A percentile compares a stretch with the other conserved stretches of the same genome.
Conservation (phyloP, 2,329 filamentous ascomycete genomes). For the Bretziella fagacearum region DNA sequence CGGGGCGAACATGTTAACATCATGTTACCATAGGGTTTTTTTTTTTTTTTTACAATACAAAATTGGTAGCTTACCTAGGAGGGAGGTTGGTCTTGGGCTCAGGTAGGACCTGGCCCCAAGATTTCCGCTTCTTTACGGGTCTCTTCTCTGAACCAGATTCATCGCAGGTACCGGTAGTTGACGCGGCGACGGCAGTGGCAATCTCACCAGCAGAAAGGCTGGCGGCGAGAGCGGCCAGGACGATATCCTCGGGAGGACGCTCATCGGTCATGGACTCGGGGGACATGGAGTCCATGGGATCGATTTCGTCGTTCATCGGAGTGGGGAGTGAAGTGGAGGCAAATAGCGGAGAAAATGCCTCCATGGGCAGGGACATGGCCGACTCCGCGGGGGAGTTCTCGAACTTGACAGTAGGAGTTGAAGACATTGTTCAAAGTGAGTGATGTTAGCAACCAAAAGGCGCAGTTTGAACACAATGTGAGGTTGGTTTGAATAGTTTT, state of each 20-base stretch:
- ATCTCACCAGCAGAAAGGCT: conserved; percentile 11
- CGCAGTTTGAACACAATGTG: neutral
- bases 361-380: conserved; percentile 33
- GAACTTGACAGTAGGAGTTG: conserved; percentile 30
- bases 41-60: neutral
- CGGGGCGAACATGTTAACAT: neutral
- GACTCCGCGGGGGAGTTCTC: conserved; percentile 39
- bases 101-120: conserved; percentile 93
- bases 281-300: conserved; percentile 34
- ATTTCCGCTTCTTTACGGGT: conserved; percentile 83
- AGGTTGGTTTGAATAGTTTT: neutral
- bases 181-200: conserved; percentile 12
- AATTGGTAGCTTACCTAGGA: conserved; percentile 46
- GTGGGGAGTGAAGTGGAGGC: conserved; percentile 20
- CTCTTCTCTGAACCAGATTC: conserved; percentile 41
- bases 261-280: conserved; percentile 25
- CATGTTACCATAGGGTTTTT: too few relatives aligned
- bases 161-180: conserved; percentile 15
- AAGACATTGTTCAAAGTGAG: conserved; percentile 16
- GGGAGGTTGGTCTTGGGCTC: conserved; percentile 94
- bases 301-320: conserved; percentile 22
- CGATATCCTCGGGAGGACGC: conserved; percentile 17
- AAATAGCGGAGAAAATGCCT: conserved; percentile 34
- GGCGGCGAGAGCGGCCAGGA: conserved; percentile 17
- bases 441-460: neutral